Conservation (phyloP, 1,139 yeast genomes). For the Casaregolazyma lundiana region DNA sequence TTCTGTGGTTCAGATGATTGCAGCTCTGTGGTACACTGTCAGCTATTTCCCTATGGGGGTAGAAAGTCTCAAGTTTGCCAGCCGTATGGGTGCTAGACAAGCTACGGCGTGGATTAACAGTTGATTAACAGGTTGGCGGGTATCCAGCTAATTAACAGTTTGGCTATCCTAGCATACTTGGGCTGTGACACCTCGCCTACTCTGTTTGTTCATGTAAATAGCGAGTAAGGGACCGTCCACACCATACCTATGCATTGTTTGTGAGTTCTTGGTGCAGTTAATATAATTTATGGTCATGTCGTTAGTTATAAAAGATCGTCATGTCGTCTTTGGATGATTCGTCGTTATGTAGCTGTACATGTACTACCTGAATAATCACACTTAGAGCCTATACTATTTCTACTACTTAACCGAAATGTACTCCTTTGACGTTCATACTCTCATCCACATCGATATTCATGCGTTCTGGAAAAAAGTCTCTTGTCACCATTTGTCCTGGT, state of each 20-base stretch:
- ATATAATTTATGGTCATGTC: neutral
- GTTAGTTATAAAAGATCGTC: too few relatives aligned
- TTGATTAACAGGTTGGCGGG: slow-evolving; percentile 13
- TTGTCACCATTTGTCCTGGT: slow-evolving; percentile 23
- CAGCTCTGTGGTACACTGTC: slow-evolving; percentile 81
- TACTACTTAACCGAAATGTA: slow-evolving; percentile 20
- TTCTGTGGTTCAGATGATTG: slow-evolving; percentile 71
- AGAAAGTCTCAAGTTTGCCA: slow-evolving; percentile 75
- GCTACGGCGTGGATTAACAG: slow-evolving; percentile 42
- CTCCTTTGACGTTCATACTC: slow-evolving; percentile 20
- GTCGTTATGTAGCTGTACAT: too few relatives aligned
- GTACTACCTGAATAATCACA: too few relatives aligned
- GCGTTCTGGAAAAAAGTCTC: slow-evolving; percentile 24
- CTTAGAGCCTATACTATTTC: neutral
- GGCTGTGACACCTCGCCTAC: too few relatives aligned
- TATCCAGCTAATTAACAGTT: too few relatives aligned
- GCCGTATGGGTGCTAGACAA: slow-evolving; percentile 74
- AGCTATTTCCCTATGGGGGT: slow-evolving; percentile 97
- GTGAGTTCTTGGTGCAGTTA: too few relatives aligned
- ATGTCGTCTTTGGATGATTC: neutral
- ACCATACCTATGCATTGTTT: too few relatives aligned
- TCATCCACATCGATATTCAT: slow-evolving; percentile 26
- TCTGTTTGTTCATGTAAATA: too few relatives aligned
- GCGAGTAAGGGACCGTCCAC: too few relatives aligned
- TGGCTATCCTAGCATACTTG: neutral